A percentile compares a stretch with the other conserved stretches of the same genome.
Conservation (phyloP, 2,329 filamentous ascomycete genomes). For the Aspergillus ustus region DNA sequence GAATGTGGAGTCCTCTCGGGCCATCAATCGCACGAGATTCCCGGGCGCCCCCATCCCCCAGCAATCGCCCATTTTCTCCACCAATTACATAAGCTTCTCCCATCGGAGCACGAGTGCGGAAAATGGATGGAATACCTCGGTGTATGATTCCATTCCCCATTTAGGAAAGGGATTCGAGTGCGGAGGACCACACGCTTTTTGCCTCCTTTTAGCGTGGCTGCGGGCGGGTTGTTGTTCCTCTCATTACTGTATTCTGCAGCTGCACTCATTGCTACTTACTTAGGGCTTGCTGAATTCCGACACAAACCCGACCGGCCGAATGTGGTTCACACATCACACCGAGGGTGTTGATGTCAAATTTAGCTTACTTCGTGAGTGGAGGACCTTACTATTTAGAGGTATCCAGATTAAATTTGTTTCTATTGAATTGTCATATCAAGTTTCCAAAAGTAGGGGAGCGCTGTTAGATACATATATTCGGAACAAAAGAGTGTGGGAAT, state of each 20-base stretch:
- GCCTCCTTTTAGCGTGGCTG: no score
- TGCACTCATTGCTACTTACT: neutral
- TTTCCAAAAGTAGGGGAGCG: no score
- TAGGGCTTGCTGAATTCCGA: neutral
- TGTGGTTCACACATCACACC: neutral
- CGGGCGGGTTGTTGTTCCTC: no score
- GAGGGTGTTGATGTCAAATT: neutral
- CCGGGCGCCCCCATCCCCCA: conserved; percentile 23
- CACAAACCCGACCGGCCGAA: neutral
- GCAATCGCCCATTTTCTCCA: conserved; percentile 18
- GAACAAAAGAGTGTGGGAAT: no score
- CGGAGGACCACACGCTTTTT: no score
- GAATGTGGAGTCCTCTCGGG: conserved; percentile 31
- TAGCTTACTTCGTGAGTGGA: no score
- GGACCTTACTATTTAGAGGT: no score
- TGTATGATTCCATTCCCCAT: neutral
- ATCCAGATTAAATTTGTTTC: no score
- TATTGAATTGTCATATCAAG: no score
- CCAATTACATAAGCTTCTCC: conserved; percentile 12
- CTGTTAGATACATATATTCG: no score
- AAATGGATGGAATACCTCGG: no score
- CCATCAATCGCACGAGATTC: conserved; percentile 36
- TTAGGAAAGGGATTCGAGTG: neutral
- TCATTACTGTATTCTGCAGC: no score
- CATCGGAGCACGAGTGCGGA: neutral